A percentile compares a stretch with the other conserved stretches of the same genome.
Evolutionary conservation across 768 basidiomycete genomes (phyloP).

Genomic region (Suillus hirtellus): DNA sequence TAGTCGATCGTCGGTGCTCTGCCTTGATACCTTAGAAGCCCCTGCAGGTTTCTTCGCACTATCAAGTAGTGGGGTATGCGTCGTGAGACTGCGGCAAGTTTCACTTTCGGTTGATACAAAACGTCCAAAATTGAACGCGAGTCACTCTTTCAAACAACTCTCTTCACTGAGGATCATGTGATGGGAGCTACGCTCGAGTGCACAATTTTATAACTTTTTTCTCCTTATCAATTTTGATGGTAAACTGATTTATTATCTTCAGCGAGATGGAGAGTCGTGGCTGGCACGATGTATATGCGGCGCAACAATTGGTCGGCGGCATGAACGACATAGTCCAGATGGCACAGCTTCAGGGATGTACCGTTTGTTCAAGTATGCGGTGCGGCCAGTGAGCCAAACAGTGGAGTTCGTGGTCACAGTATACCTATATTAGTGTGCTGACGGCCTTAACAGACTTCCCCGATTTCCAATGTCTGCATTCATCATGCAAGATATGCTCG

Average conservation of each 20-base stretch:
- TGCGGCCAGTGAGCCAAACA: slow-evolving; percentile 64
- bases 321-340: slow-evolving; percentile 43
- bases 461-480: slow-evolving; percentile 79
- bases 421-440: background rate
- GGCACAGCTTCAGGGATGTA: slow-evolving; percentile 45
- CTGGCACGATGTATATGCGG: slow-evolving; percentile 79
- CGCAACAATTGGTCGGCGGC: slow-evolving; percentile 74
- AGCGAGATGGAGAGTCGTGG: slow-evolving; percentile 66
- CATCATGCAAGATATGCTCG: slow-evolving; percentile 88
- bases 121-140: slow-evolving; percentile 72
- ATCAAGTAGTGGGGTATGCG: slow-evolving; percentile 19
- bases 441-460: slow-evolving; percentile 30
- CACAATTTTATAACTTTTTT: slow-evolving; percentile 49
- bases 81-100: slow-evolving; percentile 35
- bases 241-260: slow-evolving; percentile 18
- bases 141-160: slow-evolving; percentile 85
- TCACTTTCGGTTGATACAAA: slow-evolving; percentile 87
- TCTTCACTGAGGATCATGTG: slow-evolving; percentile 65
- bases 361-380: slow-evolving; percentile 81
- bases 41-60: slow-evolving; percentile 49
- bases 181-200: slow-evolving; percentile 88
- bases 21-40: slow-evolving; percentile 47
- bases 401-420: slow-evolving; percentile 56
- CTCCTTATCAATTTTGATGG: slow-evolving; percentile 19
- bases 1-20: slow-evolving; percentile 24